Evolutionary conservation across 2,329 filamentous ascomycete species (phyloP).

Genomic region (Calonectria multiphialidica): DNA sequence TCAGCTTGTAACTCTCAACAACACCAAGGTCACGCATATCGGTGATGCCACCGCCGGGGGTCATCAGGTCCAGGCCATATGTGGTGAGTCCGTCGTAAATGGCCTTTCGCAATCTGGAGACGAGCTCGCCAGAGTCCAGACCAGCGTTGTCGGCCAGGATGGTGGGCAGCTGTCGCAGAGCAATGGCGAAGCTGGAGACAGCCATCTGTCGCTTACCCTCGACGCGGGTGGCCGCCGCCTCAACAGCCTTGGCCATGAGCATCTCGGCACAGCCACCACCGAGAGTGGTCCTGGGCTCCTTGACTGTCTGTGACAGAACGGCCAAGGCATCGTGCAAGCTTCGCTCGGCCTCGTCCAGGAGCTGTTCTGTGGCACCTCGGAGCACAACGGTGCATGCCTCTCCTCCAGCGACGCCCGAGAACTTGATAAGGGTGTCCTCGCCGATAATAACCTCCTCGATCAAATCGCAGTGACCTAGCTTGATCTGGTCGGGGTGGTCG

Average conservation of each 20-base stretch:
- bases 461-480: slow-evolving; percentile 92
- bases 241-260: slow-evolving; percentile 98
- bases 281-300: slow-evolving; percentile 92
- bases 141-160: slow-evolving; percentile 98
- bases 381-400: slow-evolving; percentile 97
- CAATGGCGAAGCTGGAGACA: slow-evolving; percentile 88
- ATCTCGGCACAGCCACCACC: slow-evolving; percentile 98
- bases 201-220: slow-evolving; percentile 97
- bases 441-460: slow-evolving; percentile 99
- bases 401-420: slow-evolving; percentile 94
- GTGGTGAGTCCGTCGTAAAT: slow-evolving; percentile 96
- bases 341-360: slow-evolving; percentile 96
- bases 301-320: slow-evolving; percentile 95
- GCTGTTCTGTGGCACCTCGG: slow-evolving; percentile 94
- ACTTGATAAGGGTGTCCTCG: slow-evolving; percentile 97
- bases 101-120: slow-evolving; percentile 90
- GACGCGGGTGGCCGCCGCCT: slow-evolving; percentile 91
- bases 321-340: slow-evolving; percentile 96
- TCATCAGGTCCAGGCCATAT: slow-evolving; percentile 89
- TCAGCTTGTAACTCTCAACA: slow-evolving; percentile 98
- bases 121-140: slow-evolving; percentile 93
- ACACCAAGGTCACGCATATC: slow-evolving; percentile 98
- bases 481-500: slow-evolving; percentile 96
- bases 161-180: slow-evolving; percentile 92
- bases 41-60: slow-evolving; percentile 89